Evolutionary conservation across 495 filamentous ascomycete genomes (phyloP).

Genomic region (Penicillium canariense): DNA sequence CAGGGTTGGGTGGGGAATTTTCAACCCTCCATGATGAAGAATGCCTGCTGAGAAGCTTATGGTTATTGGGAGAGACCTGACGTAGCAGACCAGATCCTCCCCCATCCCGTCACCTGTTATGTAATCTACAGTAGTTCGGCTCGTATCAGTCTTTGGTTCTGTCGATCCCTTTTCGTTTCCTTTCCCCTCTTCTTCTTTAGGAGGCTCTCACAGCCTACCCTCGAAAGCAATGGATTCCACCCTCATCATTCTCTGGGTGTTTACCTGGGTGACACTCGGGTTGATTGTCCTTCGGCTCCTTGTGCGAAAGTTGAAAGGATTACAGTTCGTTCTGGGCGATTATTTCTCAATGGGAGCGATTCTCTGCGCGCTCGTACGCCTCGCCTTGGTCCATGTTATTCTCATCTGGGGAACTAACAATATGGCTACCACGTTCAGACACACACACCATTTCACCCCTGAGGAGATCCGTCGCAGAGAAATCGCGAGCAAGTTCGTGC

Average conservation of each 20-base stretch:
- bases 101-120: background rate
- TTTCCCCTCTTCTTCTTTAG: background rate
- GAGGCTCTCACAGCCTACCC: background rate
- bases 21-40: too few species aligned
- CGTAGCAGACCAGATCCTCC: background rate
- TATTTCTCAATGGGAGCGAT: slow-evolving; percentile 28
- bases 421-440: slow-evolving; percentile 17
- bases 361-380: slow-evolving; percentile 22
- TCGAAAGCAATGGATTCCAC: slow-evolving; percentile 16
- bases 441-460: slow-evolving; percentile 21
- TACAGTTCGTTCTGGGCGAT: slow-evolving; percentile 27
- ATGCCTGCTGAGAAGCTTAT: too few species aligned
- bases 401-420: slow-evolving; percentile 39
- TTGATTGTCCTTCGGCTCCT: slow-evolving; percentile 26
- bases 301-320: slow-evolving; percentile 20
- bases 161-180: background rate
- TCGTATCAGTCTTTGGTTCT: background rate
- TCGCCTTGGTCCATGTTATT: slow-evolving; percentile 32
- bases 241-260: slow-evolving; percentile 29
- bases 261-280: slow-evolving; percentile 24
- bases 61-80: background rate
- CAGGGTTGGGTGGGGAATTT: background rate
- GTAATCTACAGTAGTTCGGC: background rate
- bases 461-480: slow-evolving; percentile 32
- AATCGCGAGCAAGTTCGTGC: slow-evolving; percentile 30